Evolutionary conservation across 306 rosid genomes (phyloP).

Genomic region (Medicago lupulina): DNA sequence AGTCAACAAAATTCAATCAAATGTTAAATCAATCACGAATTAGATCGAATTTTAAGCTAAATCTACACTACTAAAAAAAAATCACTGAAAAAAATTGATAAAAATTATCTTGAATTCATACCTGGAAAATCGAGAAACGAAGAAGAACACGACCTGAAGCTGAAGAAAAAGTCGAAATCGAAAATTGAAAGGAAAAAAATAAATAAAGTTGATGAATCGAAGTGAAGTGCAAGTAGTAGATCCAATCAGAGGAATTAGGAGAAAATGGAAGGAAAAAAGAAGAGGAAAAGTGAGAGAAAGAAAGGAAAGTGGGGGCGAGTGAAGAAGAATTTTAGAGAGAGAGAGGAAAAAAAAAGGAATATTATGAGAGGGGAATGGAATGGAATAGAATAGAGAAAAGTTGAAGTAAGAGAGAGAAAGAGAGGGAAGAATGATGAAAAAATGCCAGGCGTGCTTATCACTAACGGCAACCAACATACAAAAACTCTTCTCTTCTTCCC

Average conservation of each 20-base stretch:
- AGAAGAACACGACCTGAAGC: conserved; percentile 27
- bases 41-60: conserved; percentile 54
- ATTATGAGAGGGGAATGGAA: background rate
- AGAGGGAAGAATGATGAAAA: conserved; percentile 94
- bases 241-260: conserved; percentile 54
- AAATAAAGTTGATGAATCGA: conserved; percentile 34
- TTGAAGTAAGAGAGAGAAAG: conserved; percentile 48
- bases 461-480: conserved; percentile 71
- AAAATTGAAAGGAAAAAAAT: conserved; percentile 2
- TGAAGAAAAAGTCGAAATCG: conserved; percentile 40
- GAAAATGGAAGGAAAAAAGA: conserved; percentile 48
- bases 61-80: background rate
- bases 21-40: conserved; percentile 42
- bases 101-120: conserved; percentile 15
- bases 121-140: conserved; percentile 34
- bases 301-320: conserved; percentile 45
- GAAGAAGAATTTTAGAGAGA: conserved; percentile 55
- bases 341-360: conserved; percentile 37
- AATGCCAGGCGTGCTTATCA: conserved; percentile 97
- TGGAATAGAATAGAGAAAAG: conserved; percentile 6
- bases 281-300: conserved; percentile 59
- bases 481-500: background rate
- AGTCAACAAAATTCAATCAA: conserved; percentile 45
- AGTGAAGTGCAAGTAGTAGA: conserved; percentile 51
- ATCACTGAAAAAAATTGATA: conserved; percentile 3